Percentiles rank a stretch among this genome's conserved stretches.
phyloP scores from a whole-genome alignment of 2,329 filamentous ascomycete genomes.

The Ramichloridium luteum region DNA sequence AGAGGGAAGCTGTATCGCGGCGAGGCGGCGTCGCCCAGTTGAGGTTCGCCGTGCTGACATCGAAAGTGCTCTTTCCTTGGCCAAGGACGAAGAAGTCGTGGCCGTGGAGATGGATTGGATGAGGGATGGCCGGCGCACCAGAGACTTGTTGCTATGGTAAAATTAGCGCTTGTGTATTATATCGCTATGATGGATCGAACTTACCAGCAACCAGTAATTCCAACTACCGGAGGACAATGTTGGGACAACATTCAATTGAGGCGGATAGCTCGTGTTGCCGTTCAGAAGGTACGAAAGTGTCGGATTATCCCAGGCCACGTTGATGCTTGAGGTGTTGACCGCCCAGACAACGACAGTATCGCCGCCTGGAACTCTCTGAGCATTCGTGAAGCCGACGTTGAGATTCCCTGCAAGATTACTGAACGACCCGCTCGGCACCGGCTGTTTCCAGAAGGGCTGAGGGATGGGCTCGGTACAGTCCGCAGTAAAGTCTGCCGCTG shows the following conservation, averaged over 20 bases:
- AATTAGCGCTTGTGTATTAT: neutral
- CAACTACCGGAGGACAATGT: constrained; percentile 24
- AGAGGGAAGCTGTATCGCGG: constrained; percentile 37
- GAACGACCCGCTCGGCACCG: constrained; percentile 27
- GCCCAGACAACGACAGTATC: constrained; percentile 30
- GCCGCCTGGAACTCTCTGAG: constrained; percentile 25
- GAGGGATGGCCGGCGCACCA: constrained; percentile 21
- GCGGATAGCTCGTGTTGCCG: constrained; percentile 30
- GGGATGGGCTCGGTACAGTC: constrained; percentile 21
- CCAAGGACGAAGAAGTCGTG: constrained; percentile 25
- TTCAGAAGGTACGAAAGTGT: constrained; percentile 33
- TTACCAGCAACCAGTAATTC: constrained; percentile 13
- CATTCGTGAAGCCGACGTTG: constrained; percentile 21
- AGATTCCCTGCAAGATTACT: constrained; percentile 22
- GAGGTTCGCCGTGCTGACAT: constrained; percentile 21
- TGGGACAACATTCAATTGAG: constrained; percentile 29
- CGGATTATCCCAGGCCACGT: constrained; percentile 33
- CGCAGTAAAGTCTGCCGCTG: constrained; percentile 15
- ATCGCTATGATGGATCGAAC: neutral
- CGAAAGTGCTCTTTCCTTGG: constrained; percentile 12
- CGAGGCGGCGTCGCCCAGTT: constrained; percentile 33
- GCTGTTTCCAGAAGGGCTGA: constrained; percentile 23
- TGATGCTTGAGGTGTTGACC: constrained; percentile 30
- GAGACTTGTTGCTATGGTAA: constrained; percentile 33
- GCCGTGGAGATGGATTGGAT: constrained; percentile 56